phyloP scores from a whole-genome alignment of 169 alveolate species.

The Plasmodium chabaudi region DNA sequence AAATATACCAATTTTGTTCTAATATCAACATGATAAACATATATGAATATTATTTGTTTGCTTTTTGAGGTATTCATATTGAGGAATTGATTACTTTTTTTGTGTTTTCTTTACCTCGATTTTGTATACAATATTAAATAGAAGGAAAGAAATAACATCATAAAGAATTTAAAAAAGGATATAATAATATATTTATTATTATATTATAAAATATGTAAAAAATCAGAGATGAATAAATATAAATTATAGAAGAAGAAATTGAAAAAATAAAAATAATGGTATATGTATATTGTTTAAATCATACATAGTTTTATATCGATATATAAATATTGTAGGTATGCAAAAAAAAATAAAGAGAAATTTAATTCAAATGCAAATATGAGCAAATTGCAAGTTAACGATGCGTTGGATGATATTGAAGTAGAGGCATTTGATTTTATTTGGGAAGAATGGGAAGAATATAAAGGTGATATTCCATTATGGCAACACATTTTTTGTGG shows the following conservation, averaged over 20 bases:
- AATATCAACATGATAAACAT: slow-evolving; percentile 25
- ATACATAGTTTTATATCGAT: no score
- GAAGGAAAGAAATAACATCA: neutral
- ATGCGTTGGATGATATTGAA: slow-evolving; percentile 65
- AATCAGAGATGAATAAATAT: neutral
- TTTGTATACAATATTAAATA: neutral
- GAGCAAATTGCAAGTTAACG: slow-evolving; percentile 52
- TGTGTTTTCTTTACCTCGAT: slow-evolving; percentile 9
- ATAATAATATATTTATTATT: neutral
- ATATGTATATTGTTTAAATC: neutral
- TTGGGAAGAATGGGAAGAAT: slow-evolving; percentile 79
- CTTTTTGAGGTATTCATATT: slow-evolving; percentile 31
- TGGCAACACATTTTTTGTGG: slow-evolving; percentile 96
- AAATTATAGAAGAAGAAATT: neutral
- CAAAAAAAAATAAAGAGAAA: no score
- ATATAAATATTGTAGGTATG: no score
- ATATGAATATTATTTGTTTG: slow-evolving; percentile 6
- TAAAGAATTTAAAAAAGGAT: neutral
- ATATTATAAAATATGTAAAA: neutral
- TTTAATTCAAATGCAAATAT: slow-evolving; percentile 3
- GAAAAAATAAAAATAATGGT: neutral
- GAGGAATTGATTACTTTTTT: neutral
- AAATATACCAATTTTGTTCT: slow-evolving; percentile 20
- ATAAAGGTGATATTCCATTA: slow-evolving; percentile 91
- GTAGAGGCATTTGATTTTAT: slow-evolving; percentile 68